phyloP scores from a whole-genome alignment of 345 rosid species.

The Arabis hirsuta region DNA sequence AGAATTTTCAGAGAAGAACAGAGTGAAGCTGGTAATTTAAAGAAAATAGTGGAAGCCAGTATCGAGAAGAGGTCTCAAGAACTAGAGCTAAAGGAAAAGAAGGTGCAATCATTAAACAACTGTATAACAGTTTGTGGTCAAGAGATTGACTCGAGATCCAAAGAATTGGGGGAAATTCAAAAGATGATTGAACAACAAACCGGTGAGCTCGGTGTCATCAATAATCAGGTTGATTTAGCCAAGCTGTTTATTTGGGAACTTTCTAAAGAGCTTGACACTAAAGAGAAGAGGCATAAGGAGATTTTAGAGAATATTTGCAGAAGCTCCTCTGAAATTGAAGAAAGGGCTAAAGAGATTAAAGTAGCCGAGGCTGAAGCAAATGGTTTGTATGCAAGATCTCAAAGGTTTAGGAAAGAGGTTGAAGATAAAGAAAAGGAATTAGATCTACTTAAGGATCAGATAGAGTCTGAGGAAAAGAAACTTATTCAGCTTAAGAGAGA shows the following conservation, averaged over 20 bases:
- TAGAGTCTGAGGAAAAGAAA: slow-evolving; percentile 22
- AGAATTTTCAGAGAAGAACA: neutral
- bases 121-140: neutral
- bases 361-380: slow-evolving; percentile 22
- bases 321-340: slow-evolving; percentile 29
- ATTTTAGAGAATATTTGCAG: slow-evolving; percentile 19
- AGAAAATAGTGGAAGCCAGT: slow-evolving; percentile 24
- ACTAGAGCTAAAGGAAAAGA: neutral
- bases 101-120: neutral
- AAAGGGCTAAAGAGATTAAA: slow-evolving; percentile 11
- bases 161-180: slow-evolving; percentile 12
- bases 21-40: slow-evolving; percentile 31
- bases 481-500: neutral
- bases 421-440: slow-evolving; percentile 27
- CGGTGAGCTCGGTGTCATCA: slow-evolving; percentile 20
- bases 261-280: slow-evolving; percentile 10
- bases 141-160: slow-evolving; percentile 17
- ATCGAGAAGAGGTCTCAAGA: too few relatives aligned
- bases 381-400: neutral
- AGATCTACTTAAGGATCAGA: slow-evolving; percentile 19
- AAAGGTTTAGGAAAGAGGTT: slow-evolving; percentile 21
- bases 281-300: slow-evolving; percentile 25
- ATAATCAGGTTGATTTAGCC: slow-evolving; percentile 2
- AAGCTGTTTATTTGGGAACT: neutral
- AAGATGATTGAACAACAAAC: slow-evolving; percentile 22